phyloP scores from a whole-genome alignment of 805 yeast species.

The Pichia kluyveri region DNA sequence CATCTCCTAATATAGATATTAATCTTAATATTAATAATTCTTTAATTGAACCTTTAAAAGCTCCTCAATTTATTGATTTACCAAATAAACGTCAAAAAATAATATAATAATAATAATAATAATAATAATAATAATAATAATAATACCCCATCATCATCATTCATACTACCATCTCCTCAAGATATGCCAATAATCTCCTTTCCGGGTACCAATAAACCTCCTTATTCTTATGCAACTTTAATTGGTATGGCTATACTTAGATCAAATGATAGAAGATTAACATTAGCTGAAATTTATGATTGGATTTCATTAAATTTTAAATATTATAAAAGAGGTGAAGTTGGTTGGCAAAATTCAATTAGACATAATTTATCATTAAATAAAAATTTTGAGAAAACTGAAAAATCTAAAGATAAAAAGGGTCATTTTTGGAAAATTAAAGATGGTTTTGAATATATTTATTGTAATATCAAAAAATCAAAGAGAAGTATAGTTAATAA shows the following conservation, averaged over 20 bases:
- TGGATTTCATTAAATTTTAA: constrained; percentile 87
- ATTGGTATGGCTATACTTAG: constrained; percentile 89
- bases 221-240: constrained; percentile 86
- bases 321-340: constrained; percentile 75
- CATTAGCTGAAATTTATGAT: constrained; percentile 74
- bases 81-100: no score
- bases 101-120: no score
- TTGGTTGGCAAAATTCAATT: constrained; percentile 97
- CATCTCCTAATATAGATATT: constrained; percentile 35
- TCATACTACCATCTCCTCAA: constrained; percentile 28
- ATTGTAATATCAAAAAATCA: constrained; percentile 52
- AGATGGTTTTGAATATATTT: constrained; percentile 73
- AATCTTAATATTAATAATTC: no score
- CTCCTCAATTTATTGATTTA: constrained; percentile 1
- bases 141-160: no score
- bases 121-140: no score
- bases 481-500: constrained; percentile 21
- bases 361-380: constrained; percentile 89
- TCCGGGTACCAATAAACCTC: constrained; percentile 63
- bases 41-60: constrained; percentile 2
- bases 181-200: constrained; percentile 37
- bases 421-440: constrained; percentile 93
- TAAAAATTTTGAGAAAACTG: constrained; percentile 87
- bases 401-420: constrained; percentile 82
- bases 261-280: constrained; percentile 62